These are phyloP conservation scores for Colletotrichum aenigma DNA, from an alignment of 2,329 filamentous ascomycete genomes.

Conservation along the genomic window DNA sequence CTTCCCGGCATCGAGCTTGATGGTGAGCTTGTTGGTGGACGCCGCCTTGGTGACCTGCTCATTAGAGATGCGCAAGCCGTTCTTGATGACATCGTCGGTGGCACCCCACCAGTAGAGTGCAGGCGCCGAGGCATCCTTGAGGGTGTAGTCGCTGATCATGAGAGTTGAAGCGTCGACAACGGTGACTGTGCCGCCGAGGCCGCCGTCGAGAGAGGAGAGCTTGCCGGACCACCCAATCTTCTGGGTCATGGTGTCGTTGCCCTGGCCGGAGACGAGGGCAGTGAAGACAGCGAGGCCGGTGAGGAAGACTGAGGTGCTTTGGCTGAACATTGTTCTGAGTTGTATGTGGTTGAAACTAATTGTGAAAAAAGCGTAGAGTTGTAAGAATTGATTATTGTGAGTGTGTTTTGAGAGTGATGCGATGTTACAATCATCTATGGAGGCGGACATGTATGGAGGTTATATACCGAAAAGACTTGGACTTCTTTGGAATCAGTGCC, in stretches of 20 bases:
- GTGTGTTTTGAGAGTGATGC: neutral
- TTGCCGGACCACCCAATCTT: conserved; percentile 22
- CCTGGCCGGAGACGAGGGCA: neutral
- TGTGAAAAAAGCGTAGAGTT: neutral
- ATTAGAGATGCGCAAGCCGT: conserved; percentile 31
- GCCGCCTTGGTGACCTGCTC: conserved; percentile 22
- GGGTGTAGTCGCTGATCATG: conserved; percentile 24
- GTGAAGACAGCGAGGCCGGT: conserved; percentile 13
- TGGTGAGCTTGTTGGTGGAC: conserved; percentile 19
- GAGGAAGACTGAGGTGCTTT: neutral
- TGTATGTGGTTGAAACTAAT: neutral
- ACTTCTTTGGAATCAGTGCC: neutral
- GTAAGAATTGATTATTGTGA: neutral
- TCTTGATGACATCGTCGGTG: conserved; percentile 17
- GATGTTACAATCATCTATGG: neutral
- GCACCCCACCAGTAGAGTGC: conserved; percentile 32
- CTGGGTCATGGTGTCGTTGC: neutral
- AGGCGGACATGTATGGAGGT: neutral
- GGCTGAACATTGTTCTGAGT: neutral
- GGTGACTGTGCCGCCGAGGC: conserved; percentile 26
- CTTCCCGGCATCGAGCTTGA: conserved; percentile 27
- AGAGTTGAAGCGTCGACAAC: conserved; percentile 26
- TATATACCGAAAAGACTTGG: neutral
- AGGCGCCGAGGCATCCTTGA: conserved; percentile 28
- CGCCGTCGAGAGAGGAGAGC: conserved; percentile 25